Conservation (phyloP, 2,329 filamentous ascomycete species). For the Aspergillus pseudotamarii region DNA sequence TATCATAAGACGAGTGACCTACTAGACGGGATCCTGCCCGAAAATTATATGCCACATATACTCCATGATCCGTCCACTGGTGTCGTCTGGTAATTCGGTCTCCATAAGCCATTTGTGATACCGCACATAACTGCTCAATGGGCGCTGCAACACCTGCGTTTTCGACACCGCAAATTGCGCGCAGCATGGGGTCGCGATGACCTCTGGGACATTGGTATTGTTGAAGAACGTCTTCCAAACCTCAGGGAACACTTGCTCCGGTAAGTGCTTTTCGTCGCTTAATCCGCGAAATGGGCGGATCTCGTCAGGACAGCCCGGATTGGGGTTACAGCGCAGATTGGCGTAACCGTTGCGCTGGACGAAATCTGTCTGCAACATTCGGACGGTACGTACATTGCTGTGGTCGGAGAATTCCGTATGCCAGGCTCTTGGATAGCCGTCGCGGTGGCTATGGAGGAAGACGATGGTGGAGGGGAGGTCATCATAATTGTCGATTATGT, state of each 20-base stretch:
- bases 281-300: constrained; percentile 31
- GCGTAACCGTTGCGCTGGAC: constrained; percentile 58
- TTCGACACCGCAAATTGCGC: constrained; percentile 65
- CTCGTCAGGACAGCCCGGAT: constrained; percentile 39
- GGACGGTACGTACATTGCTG: constrained; percentile 54
- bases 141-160: constrained; percentile 53
- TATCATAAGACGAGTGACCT: constrained; percentile 14
- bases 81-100: constrained; percentile 56
- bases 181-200: constrained; percentile 62
- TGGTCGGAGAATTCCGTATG: constrained; percentile 59
- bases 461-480: constrained; percentile 54
- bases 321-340: constrained; percentile 58
- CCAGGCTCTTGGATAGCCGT: constrained; percentile 44
- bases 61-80: constrained; percentile 63
- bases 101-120: constrained; percentile 62
- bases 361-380: constrained; percentile 51
- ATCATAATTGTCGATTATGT: constrained; percentile 49
- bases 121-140: constrained; percentile 55
- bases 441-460: constrained; percentile 61
- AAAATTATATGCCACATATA: constrained; percentile 66
- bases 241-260: constrained; percentile 32
- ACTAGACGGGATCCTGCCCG: constrained; percentile 44
- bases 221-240: constrained; percentile 34
- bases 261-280: constrained; percentile 15
- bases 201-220: constrained; percentile 46